These are phyloP conservation scores for Cyberlindnera sargentensis DNA, from an alignment of 805 yeast genomes.

Conservation along the genomic window DNA sequence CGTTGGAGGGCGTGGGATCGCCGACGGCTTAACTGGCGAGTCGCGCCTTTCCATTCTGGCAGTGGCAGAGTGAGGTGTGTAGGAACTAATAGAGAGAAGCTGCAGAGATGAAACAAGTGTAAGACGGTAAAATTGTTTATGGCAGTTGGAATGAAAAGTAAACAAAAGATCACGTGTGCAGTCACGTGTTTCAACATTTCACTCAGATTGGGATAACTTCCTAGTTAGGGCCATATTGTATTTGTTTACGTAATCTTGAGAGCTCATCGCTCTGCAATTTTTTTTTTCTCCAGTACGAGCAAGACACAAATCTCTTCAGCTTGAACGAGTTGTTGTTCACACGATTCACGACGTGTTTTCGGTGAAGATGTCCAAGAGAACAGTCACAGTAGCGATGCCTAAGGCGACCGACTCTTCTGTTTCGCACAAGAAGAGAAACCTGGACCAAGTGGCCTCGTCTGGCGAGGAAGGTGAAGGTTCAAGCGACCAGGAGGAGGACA, in stretches of 20 bases:
- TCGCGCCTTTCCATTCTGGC: neutral
- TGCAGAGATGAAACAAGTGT: neutral
- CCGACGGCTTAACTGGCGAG: constrained; percentile 7
- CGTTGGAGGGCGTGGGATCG: constrained; percentile 17
- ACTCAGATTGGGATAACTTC: too few species aligned
- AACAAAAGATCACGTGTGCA: neutral
- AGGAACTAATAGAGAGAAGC: neutral
- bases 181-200: too few species aligned
- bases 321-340: too few species aligned
- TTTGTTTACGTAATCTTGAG: neutral
- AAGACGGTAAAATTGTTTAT: neutral
- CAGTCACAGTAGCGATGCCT: constrained; percentile 12
- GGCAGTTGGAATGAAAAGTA: neutral
- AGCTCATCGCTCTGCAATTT: too few species aligned
- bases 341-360: too few species aligned
- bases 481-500: constrained; percentile 2
- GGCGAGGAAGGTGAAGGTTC: neutral
- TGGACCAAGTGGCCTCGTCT: neutral
- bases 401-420: neutral
- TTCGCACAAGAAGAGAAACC: neutral
- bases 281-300: neutral
- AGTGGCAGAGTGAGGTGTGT: neutral
- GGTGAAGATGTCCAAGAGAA: constrained; percentile 15
- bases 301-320: too few species aligned
- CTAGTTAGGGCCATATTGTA: too few species aligned